Evolutionary conservation across 129 eudicot genomes (phyloP), one percentile per base, ranked within the genome.

Genomic region (Arctium minus): DNA sequence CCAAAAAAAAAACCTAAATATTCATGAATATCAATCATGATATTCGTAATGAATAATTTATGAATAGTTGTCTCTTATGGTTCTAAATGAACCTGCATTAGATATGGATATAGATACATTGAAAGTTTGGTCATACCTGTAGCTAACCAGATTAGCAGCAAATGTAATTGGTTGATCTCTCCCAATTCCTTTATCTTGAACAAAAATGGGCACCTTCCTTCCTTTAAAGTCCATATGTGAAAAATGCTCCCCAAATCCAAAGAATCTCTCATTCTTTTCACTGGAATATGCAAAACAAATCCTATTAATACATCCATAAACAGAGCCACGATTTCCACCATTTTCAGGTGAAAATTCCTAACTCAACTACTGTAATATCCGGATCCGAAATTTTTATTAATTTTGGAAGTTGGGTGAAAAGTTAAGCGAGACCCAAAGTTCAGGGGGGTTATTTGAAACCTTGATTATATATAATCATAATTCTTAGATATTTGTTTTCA

Each of bases 111-210:
- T 15, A 53, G 65, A 53, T 35, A 53, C 38, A 22, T 36, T 96
- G 27, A 22, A 22, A 22, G 27, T 22, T 22, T 22, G 27, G 0
- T 22, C 27, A 22, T 22, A 22, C 27, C 27, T 22, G 27, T 22
- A 22, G 27, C 27, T 22, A 22, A 22, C 27, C 0, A 22, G 27
- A 22, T 22, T 22, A 22, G 27, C 27, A 22, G 27, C 27, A 22
- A 22, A 22, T 22, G 27, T 22, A 22, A 22, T 22, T 62, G 99
- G 99, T 87, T 96, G 99, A 77, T 96, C 99, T 88, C 99, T 93
- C 62, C 99, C 99, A 85, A 96, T 96, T 29, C 99, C 98, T 74
- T 96, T 98, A 73, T 96, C 99, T 88, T 96, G 99, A 81, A 96
- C 99, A 64, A 96, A 88, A 73, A 96, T 96, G 1, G 99, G 99